Percentiles rank a stretch among this genome's conserved stretches.
phyloP scores from a whole-genome alignment of 352 stramenopile species.

The Globisporangium okanoganense region DNA sequence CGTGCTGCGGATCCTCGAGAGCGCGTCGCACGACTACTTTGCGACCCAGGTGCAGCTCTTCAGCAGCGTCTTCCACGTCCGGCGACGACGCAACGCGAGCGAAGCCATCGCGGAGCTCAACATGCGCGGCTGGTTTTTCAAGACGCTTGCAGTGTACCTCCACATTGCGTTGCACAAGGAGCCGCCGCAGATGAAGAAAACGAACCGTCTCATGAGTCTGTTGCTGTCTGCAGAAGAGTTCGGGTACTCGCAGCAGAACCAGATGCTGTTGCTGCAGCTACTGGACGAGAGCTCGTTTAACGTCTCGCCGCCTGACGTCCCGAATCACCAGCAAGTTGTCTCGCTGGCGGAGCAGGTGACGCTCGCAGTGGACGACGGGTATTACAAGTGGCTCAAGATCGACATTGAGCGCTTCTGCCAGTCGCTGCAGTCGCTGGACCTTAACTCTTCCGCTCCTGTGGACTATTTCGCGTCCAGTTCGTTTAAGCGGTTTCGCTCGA shows the following conservation, averaged over 20 bases:
- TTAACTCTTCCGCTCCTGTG: constrained; percentile 34
- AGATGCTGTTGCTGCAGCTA: constrained; percentile 68
- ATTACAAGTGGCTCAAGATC: constrained; percentile 82
- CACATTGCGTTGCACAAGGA: constrained; percentile 67
- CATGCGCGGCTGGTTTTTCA: constrained; percentile 84
- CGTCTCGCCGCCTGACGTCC: constrained; percentile 52
- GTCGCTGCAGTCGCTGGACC: constrained; percentile 52
- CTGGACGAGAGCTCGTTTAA: constrained; percentile 66
- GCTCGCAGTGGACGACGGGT: constrained; percentile 45
- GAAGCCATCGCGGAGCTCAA: constrained; percentile 55
- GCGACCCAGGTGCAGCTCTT: constrained; percentile 65
- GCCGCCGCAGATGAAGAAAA: constrained; percentile 60
- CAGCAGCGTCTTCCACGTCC: constrained; percentile 35
- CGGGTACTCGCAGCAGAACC: constrained; percentile 34
- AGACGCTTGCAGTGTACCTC: constrained; percentile 74
- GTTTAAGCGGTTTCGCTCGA: constrained; percentile 64
- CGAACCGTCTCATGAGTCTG: constrained; percentile 59
- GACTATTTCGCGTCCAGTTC: constrained; percentile 32
- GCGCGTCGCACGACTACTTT: constrained; percentile 60
- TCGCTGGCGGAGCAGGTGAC: constrained; percentile 65
- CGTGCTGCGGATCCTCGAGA: constrained; percentile 57
- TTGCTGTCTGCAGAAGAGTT: constrained; percentile 39
- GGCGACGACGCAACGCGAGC: constrained; percentile 30
- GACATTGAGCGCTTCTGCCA: constrained; percentile 73
- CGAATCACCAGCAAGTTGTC: constrained; percentile 66